Evolutionary conservation across 1,139 yeast genomes (phyloP).

Genomic region (Torulaspora globosa): DNA sequence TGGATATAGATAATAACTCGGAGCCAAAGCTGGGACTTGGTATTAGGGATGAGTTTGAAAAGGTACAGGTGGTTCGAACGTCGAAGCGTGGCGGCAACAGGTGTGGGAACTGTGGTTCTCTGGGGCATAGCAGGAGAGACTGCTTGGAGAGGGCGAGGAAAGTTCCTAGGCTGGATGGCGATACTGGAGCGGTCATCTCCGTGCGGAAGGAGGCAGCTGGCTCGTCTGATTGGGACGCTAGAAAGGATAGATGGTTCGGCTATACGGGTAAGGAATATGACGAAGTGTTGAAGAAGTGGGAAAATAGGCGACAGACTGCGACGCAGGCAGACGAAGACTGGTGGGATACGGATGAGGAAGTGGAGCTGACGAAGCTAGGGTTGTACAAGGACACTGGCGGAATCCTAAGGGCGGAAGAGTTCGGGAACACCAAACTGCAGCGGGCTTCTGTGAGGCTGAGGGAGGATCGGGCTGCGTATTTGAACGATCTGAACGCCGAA

Average conservation of each 20-base stretch:
- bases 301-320: slow-evolving; percentile 6
- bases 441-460: slow-evolving; percentile 32
- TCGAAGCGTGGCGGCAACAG: neutral
- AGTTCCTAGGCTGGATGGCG: neutral
- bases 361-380: slow-evolving; percentile 31
- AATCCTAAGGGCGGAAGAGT: slow-evolving; percentile 18
- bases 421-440: slow-evolving; percentile 15
- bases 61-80: slow-evolving; percentile 1
- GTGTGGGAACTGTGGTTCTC: slow-evolving; percentile 32
- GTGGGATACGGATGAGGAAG: slow-evolving; percentile 33
- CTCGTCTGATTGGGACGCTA: slow-evolving; percentile 31
- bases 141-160: slow-evolving; percentile 33
- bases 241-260: slow-evolving; percentile 37
- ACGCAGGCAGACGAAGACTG: slow-evolving; percentile 6
- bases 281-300: slow-evolving; percentile 24
- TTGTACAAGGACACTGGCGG: slow-evolving; percentile 24
- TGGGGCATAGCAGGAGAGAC: slow-evolving; percentile 27
- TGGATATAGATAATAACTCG: slow-evolving; percentile 32
- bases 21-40: slow-evolving; percentile 33
- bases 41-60: slow-evolving; percentile 27
- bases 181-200: neutral
- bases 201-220: slow-evolving; percentile 14
- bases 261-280: slow-evolving; percentile 32
- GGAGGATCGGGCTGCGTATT: slow-evolving; percentile 36
- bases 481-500: slow-evolving; percentile 30